Conservation (phyloP, 2,329 filamentous ascomycete species). For the Pseudopithomyces chartarum region DNA sequence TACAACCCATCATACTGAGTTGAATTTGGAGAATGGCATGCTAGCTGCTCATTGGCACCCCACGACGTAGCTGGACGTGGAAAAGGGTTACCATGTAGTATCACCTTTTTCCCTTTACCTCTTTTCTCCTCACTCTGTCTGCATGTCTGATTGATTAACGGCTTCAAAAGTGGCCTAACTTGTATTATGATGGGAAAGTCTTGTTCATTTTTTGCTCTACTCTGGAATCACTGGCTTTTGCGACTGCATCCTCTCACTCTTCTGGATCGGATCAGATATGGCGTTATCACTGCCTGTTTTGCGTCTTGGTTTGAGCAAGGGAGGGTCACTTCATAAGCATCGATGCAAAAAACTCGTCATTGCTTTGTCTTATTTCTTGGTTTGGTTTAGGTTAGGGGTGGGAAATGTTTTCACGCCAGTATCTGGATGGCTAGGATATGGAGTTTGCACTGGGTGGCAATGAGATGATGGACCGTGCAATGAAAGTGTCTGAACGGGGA, state of each 20-base stretch:
- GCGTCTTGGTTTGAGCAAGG: constrained; percentile 3
- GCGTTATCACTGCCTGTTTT: constrained; percentile 5
- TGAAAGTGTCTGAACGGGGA: constrained; percentile 4
- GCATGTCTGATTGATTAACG: constrained; percentile 26
- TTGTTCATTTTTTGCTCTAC: constrained; percentile 20
- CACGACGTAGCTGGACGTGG: constrained; percentile 1
- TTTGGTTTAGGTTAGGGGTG: constrained; percentile 26
- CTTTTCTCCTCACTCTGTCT: constrained; percentile 8
- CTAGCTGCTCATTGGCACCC: constrained; percentile 8
- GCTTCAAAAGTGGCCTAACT: constrained; percentile 26
- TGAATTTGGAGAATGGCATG: constrained; percentile 7
- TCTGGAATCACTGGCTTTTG: constrained; percentile 26
- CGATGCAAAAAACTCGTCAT: constrained; percentile 7
- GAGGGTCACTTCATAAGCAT: constrained; percentile 9
- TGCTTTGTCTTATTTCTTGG: constrained; percentile 1
- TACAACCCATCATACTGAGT: constrained; percentile 2
- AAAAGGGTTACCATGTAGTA: constrained; percentile 31
- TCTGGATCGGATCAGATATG: constrained; percentile 11
- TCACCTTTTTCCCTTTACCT: constrained; percentile 19
- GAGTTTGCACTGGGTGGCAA: constrained; percentile 3
- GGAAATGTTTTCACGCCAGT: constrained; percentile 28
- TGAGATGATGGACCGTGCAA: neutral
- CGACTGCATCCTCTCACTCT: constrained; percentile 40
- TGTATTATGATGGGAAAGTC: constrained; percentile 37
- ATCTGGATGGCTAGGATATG: constrained; percentile 13